A percentile compares a stretch with the other conserved stretches of the same genome.
phyloP scores from a whole-genome alignment of 768 basidiomycete genomes.

The Tulasnella sp. region DNA sequence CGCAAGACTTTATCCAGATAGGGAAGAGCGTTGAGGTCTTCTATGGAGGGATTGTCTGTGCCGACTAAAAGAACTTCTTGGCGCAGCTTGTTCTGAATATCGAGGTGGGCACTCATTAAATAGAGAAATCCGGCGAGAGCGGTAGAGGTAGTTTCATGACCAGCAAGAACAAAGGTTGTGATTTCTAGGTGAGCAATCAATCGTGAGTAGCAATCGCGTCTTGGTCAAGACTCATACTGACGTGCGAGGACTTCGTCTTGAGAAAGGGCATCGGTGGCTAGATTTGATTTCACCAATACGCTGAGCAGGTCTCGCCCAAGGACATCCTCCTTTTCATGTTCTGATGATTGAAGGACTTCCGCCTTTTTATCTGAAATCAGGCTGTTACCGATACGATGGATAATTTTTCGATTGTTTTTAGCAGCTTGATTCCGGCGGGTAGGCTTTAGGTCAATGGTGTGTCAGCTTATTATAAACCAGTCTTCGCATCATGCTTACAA shows the following conservation, averaged over 20 bases:
- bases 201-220: background rate
- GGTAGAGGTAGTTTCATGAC: conserved; percentile 19
- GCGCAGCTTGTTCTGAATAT: conserved; percentile 43
- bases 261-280: conserved; percentile 39
- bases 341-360: background rate
- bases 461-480: background rate
- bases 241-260: conserved; percentile 50
- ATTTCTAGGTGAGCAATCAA: conserved; percentile 33
- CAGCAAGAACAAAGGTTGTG: conserved; percentile 47
- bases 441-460: background rate
- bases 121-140: conserved; percentile 7
- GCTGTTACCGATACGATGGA: conserved; percentile 2
- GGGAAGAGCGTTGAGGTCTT: conserved; percentile 22
- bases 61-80: conserved; percentile 22
- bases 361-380: conserved; percentile 26
- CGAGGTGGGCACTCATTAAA: conserved; percentile 28
- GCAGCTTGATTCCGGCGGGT: background rate
- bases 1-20: conserved; percentile 25
- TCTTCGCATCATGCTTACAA: background rate
- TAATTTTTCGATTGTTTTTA: background rate
- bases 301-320: conserved; percentile 39
- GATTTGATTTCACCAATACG: conserved; percentile 39
- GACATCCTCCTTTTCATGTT: conserved; percentile 10
- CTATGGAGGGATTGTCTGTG: conserved; percentile 15
- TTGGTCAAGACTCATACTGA: conserved; percentile 25